Evolutionary conservation across 495 filamentous ascomycete genomes (phyloP).

Genomic region (Penicillium canescens): DNA sequence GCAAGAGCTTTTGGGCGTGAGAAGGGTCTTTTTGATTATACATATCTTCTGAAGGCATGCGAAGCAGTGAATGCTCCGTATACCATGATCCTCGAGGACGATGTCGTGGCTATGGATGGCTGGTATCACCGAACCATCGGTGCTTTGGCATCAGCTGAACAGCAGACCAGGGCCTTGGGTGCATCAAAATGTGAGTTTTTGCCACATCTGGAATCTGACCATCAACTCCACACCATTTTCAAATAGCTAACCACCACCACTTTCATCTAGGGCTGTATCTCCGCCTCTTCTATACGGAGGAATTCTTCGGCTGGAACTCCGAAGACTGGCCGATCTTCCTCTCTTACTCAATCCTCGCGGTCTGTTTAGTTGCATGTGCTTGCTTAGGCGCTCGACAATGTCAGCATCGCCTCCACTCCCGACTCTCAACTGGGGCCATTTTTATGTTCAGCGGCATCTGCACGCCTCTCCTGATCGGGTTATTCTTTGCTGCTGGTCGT

Average conservation of each 20-base stretch:
- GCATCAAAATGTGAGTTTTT: slow-evolving; percentile 23
- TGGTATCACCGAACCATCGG: slow-evolving; percentile 47
- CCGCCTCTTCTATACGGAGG: slow-evolving; percentile 58
- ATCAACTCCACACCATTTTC: no score
- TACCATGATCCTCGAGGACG: slow-evolving; percentile 54
- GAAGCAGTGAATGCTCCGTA: slow-evolving; percentile 35
- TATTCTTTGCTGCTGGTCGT: slow-evolving; percentile 36
- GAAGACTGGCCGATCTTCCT: slow-evolving; percentile 49
- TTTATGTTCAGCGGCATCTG: slow-evolving; percentile 18
- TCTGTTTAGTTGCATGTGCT: slow-evolving; percentile 8
- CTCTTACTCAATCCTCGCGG: slow-evolving; percentile 22
- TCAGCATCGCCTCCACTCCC: background rate
- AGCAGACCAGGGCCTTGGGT: slow-evolving; percentile 21
- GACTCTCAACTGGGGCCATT: slow-evolving; percentile 15
- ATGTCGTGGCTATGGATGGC: slow-evolving; percentile 48
- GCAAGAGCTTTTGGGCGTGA: slow-evolving; percentile 12
- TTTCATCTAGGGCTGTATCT: slow-evolving; percentile 45
- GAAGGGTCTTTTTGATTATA: slow-evolving; percentile 48
- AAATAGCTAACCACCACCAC: background rate
- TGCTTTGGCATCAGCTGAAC: slow-evolving; percentile 37
- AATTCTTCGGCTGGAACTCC: slow-evolving; percentile 52
- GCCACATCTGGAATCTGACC: background rate
- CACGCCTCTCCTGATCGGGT: slow-evolving; percentile 28
- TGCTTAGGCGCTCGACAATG: slow-evolving; percentile 6
- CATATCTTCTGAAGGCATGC: slow-evolving; percentile 40